Conservation (phyloP, 805 yeast species). For the Lipomyces spencermartinsiae region DNA sequence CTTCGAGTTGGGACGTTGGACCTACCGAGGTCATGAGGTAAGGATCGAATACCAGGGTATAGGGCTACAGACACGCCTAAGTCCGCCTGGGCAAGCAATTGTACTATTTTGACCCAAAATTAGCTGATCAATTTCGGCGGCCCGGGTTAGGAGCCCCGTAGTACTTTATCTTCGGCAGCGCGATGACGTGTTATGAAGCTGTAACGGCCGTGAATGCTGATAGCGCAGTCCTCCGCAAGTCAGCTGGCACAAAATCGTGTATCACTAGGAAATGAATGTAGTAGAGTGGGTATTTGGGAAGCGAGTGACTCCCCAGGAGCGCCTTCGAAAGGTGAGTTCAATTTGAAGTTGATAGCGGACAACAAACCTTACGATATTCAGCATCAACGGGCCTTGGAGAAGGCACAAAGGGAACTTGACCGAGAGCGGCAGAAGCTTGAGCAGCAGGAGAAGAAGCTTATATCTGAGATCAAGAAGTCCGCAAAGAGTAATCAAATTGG, state of each 20-base stretch:
- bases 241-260: neutral
- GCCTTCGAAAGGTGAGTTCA: constrained; percentile 66
- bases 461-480: constrained; percentile 82
- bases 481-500: constrained; percentile 88
- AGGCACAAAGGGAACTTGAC: constrained; percentile 89
- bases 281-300: constrained; percentile 97
- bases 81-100: no score
- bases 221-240: neutral
- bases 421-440: constrained; percentile 86
- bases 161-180: no score
- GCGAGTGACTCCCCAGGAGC: constrained; percentile 90
- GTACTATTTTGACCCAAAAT: neutral
- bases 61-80: no score
- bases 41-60: no score
- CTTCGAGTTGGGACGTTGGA: neutral
- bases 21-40: neutral
- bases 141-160: no score
- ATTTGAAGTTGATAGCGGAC: neutral
- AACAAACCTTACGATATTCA: constrained; percentile 36
- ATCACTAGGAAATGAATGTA: constrained; percentile 54
- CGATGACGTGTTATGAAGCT: no score
- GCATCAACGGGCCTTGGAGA: constrained; percentile 92
- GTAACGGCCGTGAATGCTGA: no score
- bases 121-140: neutral
- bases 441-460: constrained; percentile 85